Evolutionary conservation across 352 stramenopile species (phyloP).

Genomic region (Phytophthora sp.): DNA sequence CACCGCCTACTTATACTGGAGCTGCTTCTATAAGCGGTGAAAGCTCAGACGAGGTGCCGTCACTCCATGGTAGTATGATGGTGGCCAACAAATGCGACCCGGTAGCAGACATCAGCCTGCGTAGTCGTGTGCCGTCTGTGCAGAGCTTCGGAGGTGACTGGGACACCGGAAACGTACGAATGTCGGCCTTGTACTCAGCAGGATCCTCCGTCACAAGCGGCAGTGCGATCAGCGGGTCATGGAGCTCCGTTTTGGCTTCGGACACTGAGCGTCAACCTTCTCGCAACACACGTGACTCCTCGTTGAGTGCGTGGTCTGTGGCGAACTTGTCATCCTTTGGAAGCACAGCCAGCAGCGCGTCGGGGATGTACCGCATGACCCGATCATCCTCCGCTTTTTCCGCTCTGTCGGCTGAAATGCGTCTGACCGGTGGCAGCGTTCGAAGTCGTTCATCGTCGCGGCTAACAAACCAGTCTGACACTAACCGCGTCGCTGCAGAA

Average conservation of each 20-base stretch:
- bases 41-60: constrained; percentile 33
- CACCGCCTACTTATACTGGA: constrained; percentile 23
- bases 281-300: constrained; percentile 75
- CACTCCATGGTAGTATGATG: constrained; percentile 24
- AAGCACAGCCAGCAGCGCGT: constrained; percentile 29
- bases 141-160: constrained; percentile 25
- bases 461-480: constrained; percentile 11
- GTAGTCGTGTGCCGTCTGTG: constrained; percentile 24
- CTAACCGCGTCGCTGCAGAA: constrained; percentile 7
- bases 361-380: constrained; percentile 19
- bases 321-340: constrained; percentile 50
- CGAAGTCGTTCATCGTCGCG: constrained; percentile 21
- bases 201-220: constrained; percentile 58
- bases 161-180: constrained; percentile 25
- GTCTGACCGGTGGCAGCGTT: constrained; percentile 18
- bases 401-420: constrained; percentile 15
- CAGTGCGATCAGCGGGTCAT: constrained; percentile 61
- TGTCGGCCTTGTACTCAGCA: constrained; percentile 41
- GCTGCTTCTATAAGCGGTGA: constrained; percentile 30
- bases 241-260: constrained; percentile 79
- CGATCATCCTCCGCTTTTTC: constrained; percentile 29
- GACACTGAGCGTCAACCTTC: constrained; percentile 52
- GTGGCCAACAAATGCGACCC: constrained; percentile 15
- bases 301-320: constrained; percentile 61
- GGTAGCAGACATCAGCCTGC: constrained; percentile 18